Evolutionary conservation across 169 alveolate genomes (phyloP).

Genomic region (Sarcocystis neurona): DNA sequence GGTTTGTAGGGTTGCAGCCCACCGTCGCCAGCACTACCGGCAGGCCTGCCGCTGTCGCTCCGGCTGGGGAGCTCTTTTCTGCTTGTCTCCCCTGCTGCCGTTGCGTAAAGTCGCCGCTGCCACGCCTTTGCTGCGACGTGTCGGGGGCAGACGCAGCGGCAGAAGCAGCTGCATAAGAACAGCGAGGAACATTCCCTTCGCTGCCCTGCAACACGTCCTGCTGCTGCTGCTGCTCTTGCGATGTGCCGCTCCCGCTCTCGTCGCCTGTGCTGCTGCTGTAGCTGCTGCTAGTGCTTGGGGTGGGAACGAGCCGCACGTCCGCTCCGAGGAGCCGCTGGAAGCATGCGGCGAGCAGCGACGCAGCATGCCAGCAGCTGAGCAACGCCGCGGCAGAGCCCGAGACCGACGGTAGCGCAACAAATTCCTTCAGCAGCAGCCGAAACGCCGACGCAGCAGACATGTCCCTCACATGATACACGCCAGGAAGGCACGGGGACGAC

Average conservation of each 20-base stretch:
- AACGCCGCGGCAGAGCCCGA: constrained; percentile 6
- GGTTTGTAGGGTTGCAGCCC: constrained; percentile 63
- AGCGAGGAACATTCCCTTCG: no score
- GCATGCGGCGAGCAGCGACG: constrained; percentile 14
- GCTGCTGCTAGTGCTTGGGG: background rate
- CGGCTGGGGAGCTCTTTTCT: background rate
- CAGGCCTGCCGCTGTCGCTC: background rate
- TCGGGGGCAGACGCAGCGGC: no score
- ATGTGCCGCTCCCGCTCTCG: no score
- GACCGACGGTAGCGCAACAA: constrained; percentile 22
- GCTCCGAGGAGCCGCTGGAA: constrained; percentile 39
- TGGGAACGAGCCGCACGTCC: constrained; percentile 8
- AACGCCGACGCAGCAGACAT: constrained; percentile 5
- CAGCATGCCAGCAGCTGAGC: constrained; percentile 16
- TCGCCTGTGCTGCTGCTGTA: no score
- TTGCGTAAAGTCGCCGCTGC: no score
- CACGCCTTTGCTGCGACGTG: no score
- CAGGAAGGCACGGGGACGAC: no score
- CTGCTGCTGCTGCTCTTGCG: no score
- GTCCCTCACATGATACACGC: no score
- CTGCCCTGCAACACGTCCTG: no score
- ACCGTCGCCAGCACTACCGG: constrained; percentile 67
- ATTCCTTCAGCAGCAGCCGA: background rate
- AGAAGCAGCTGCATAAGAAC: no score
- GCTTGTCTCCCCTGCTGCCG: background rate